phyloP scores from a whole-genome alignment of 371 early-diverging fungal genomes.

The Mucor piriformis region DNA sequence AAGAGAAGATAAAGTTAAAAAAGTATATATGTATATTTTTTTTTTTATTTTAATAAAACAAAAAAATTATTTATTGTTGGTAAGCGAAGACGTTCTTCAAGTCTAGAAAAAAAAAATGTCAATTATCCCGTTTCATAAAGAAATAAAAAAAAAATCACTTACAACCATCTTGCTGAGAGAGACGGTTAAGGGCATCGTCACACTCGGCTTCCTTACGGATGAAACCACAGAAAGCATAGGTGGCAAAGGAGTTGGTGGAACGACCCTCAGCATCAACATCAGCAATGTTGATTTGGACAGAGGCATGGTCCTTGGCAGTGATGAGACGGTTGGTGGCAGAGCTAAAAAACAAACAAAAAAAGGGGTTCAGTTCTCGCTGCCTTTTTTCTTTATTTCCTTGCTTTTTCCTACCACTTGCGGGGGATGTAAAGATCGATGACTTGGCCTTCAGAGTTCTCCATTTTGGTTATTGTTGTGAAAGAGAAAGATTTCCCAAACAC shows the following conservation, averaged over 20 bases:
- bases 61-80: conserved; percentile 41
- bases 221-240: conserved; percentile 94
- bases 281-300: conserved; percentile 97
- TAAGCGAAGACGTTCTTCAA: conserved; percentile 58
- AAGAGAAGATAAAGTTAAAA: conserved; percentile 27
- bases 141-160: conserved; percentile 24
- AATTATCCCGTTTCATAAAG: not conserved
- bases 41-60: conserved; percentile 5
- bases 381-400: not conserved
- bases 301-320: conserved; percentile 92
- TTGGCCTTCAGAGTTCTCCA: conserved; percentile 75
- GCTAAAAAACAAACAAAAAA: conserved; percentile 22
- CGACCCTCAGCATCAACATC: conserved; percentile 92
- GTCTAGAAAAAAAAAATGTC: conserved; percentile 25
- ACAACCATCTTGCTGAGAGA: conserved; percentile 89
- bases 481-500: conserved; percentile 6
- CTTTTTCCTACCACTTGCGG: conserved; percentile 95
- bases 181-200: conserved; percentile 96
- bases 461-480: conserved; percentile 30
- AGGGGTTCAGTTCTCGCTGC: not conserved
- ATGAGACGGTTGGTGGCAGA: conserved; percentile 60
- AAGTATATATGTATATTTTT: not conserved
- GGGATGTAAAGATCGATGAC: conserved; percentile 94
- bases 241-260: conserved; percentile 75
- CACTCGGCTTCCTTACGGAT: conserved; percentile 91